Percentiles rank a stretch among this genome's conserved stretches.
Evolutionary conservation across 257 asterid genomes (phyloP).

Genomic region (Linaria vulgaris): DNA sequence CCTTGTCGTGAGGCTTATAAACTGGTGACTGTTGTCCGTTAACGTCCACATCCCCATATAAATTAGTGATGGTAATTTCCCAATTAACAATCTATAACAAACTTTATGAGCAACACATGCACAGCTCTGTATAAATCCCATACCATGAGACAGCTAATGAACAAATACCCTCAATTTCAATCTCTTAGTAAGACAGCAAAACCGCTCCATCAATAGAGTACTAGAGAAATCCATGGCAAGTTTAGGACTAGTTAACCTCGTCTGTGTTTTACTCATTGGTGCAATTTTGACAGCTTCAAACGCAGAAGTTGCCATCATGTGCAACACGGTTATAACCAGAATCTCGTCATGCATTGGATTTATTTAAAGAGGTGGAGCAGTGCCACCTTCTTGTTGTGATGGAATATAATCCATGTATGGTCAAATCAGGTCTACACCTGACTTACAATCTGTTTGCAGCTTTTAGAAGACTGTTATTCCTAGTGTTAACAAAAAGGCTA

Average conservation of each 20-base stretch:
- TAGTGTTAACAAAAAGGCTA: background rate
- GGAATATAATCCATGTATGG: background rate
- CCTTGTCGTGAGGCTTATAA: no score
- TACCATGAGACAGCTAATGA: no score
- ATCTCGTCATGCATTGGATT: conserved; percentile 12
- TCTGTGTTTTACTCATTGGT: conserved; percentile 2
- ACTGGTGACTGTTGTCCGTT: no score
- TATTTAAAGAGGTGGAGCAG: conserved; percentile 1
- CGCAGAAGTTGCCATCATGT: conserved; percentile 8
- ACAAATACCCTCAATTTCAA: no score
- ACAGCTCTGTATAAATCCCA: no score
- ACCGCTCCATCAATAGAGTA: no score
- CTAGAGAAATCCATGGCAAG: background rate
- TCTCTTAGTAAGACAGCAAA: no score
- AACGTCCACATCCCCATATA: no score
- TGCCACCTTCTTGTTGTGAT: conserved; percentile 10
- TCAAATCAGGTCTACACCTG: conserved; percentile 9
- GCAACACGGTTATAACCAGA: background rate
- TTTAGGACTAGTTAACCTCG: background rate
- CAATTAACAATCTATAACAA: no score
- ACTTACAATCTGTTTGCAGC: background rate
- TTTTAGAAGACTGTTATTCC: conserved; percentile 13
- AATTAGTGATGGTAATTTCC: no score
- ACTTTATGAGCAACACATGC: no score
- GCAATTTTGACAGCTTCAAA: background rate